These are phyloP conservation scores for Pythium phragmiticola DNA, from an alignment of 352 stramenopile genomes.

Conservation along the genomic window DNA sequence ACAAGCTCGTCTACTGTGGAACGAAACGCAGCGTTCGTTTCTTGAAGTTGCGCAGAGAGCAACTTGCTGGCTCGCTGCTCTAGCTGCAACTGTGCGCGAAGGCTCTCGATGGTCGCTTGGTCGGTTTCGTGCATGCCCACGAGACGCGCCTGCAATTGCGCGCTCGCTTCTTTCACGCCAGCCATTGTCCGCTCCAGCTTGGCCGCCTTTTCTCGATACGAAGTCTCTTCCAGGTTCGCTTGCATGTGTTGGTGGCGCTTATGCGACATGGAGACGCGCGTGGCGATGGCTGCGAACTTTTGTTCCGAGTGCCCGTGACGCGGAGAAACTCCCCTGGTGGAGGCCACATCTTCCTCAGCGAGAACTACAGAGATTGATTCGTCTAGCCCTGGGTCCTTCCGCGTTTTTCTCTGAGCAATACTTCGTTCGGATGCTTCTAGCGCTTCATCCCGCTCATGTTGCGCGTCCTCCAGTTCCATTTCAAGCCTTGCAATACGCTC, in stretches of 20 bases:
- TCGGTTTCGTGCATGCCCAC: conserved; percentile 31
- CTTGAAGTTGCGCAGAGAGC: conserved; percentile 49
- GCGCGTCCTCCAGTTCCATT: conserved; percentile 34
- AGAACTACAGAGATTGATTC: background rate
- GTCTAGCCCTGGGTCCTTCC: conserved; percentile 1
- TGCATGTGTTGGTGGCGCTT: conserved; percentile 14
- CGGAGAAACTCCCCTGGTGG: background rate
- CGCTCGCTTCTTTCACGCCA: conserved; percentile 39
- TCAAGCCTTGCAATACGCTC: conserved; percentile 51
- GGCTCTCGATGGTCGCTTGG: conserved; percentile 30
- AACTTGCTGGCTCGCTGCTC: conserved; percentile 49
- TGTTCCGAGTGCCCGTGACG: background rate
- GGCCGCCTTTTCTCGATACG: conserved; percentile 51
- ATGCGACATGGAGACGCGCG: conserved; percentile 13
- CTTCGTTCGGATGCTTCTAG: conserved; percentile 18
- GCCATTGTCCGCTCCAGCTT: conserved; percentile 54
- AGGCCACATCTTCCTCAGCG: background rate
- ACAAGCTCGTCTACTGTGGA: conserved; percentile 47
- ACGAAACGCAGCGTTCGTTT: conserved; percentile 46
- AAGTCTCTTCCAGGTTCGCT: conserved; percentile 34
- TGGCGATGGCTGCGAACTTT: conserved; percentile 15
- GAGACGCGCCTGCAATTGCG: conserved; percentile 34
- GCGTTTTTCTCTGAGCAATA: conserved; percentile 1
- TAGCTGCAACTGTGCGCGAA: conserved; percentile 53
- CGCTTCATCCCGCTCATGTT: conserved; percentile 40